Conservation (phyloP, 306 rosid genomes). For the Trifolium pratense region DNA sequence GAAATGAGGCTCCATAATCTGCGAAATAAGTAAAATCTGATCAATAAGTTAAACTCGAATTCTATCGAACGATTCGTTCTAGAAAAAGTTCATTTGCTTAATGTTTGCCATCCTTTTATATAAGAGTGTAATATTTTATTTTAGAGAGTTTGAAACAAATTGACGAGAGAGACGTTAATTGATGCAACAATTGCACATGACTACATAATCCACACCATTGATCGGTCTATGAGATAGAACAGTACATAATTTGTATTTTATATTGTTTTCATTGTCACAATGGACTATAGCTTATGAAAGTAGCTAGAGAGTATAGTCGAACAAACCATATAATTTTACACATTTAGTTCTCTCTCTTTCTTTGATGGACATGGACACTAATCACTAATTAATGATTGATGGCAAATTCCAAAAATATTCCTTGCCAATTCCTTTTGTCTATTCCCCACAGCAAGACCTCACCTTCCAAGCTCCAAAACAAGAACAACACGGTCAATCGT, state of each 20-base stretch:
- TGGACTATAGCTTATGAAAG: conserved; percentile 1
- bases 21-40: no score
- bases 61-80: no score
- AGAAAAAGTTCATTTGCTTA: no score
- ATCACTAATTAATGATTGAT: conserved; percentile 51
- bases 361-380: conserved; percentile 41
- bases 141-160: background rate
- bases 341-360: conserved; percentile 21
- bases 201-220: conserved; percentile 22
- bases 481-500: background rate
- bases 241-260: background rate
- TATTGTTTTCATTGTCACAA: background rate
- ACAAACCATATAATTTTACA: background rate
- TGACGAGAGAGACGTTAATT: background rate
- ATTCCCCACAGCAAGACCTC: conserved; percentile 49
- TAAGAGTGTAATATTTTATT: no score
- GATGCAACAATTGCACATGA: background rate
- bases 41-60: no score
- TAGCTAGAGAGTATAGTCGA: conserved; percentile 14
- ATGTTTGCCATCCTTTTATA: no score
- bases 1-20: no score
- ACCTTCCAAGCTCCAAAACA: conserved; percentile 42
- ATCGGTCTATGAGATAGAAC: background rate
- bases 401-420: conserved; percentile 63
- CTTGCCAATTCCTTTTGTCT: conserved; percentile 64